Evolutionary conservation across 2,329 filamentous ascomycete genomes (phyloP).

Genomic region (Cordyceps tenuipes): DNA sequence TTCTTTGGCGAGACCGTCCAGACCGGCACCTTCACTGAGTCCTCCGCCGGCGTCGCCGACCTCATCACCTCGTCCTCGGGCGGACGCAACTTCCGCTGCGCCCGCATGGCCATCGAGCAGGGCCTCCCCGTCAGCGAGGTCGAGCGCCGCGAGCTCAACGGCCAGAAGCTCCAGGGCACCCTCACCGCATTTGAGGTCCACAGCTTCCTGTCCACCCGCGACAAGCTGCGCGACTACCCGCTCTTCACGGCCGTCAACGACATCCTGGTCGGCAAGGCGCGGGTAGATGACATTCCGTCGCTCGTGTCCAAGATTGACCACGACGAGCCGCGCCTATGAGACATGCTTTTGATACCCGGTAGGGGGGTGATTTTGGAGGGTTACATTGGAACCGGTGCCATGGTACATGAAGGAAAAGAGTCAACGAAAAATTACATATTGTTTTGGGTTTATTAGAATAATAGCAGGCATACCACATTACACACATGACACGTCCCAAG

Average conservation of each 20-base stretch:
- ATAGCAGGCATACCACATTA: slow-evolving; percentile 1
- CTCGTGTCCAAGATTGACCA: slow-evolving; percentile 40
- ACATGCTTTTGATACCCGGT: slow-evolving; percentile 4
- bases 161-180: slow-evolving; percentile 93
- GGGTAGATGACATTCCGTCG: slow-evolving; percentile 71
- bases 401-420: neutral
- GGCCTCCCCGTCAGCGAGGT: slow-evolving; percentile 77
- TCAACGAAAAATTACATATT: neutral
- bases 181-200: slow-evolving; percentile 88
- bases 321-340: slow-evolving; percentile 7
- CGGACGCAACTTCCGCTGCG: slow-evolving; percentile 89
- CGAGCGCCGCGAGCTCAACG: slow-evolving; percentile 83
- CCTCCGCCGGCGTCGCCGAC: slow-evolving; percentile 90
- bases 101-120: slow-evolving; percentile 76
- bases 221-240: slow-evolving; percentile 75
- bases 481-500: neutral
- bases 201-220: slow-evolving; percentile 72
- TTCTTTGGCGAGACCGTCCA: slow-evolving; percentile 83
- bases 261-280: slow-evolving; percentile 68
- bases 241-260: slow-evolving; percentile 82
- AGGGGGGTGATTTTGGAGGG: neutral
- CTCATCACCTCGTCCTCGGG: slow-evolving; percentile 89
- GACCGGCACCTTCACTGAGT: slow-evolving; percentile 87
- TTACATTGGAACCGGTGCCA: neutral
- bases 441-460: slow-evolving; percentile 1